These are phyloP conservation scores for Dryas octopetala DNA, from an alignment of 306 rosid species.

Conservation along the genomic window DNA sequence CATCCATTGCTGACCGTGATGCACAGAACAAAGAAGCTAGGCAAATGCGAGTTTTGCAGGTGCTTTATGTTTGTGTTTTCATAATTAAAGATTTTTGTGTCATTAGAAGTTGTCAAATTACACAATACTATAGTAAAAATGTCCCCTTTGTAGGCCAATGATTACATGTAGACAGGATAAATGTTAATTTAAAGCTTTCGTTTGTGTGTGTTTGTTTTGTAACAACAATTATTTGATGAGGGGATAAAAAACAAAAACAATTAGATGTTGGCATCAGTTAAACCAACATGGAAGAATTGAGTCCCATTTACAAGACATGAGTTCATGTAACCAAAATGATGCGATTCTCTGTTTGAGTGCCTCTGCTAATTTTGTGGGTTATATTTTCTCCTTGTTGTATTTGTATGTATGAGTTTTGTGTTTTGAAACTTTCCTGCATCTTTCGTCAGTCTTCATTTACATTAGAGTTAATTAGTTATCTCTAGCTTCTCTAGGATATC, in stretches of 20 bases:
- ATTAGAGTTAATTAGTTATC: not conserved
- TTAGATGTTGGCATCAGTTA: not conserved
- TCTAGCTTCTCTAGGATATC: not conserved
- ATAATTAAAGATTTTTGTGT: not conserved
- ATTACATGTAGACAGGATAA: not conserved
- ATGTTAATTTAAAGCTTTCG: not conserved
- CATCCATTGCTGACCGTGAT: slow-evolving; percentile 90
- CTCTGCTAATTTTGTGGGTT: too few relatives aligned
- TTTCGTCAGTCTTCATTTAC: too few relatives aligned
- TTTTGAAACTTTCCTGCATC: too few relatives aligned
- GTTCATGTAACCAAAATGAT: too few relatives aligned
- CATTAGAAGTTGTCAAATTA: not conserved
- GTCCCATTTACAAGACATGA: not conserved
- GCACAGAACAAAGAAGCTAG: slow-evolving; percentile 98
- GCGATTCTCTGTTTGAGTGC: too few relatives aligned
- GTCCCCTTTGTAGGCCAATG: not conserved
- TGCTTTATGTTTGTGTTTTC: slow-evolving; percentile 25
- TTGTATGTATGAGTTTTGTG: not conserved
- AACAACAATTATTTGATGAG: not conserved
- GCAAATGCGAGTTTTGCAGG: slow-evolving; percentile 83
- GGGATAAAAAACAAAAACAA: not conserved
- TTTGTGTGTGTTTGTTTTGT: not conserved
- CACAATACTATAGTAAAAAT: not conserved
- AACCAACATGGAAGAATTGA: not conserved
- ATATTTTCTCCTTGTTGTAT: not conserved